Base-by-base conservation (phyloP, 2,329 filamentous ascomycete genomes). In the Epichloe elymi region DNA sequence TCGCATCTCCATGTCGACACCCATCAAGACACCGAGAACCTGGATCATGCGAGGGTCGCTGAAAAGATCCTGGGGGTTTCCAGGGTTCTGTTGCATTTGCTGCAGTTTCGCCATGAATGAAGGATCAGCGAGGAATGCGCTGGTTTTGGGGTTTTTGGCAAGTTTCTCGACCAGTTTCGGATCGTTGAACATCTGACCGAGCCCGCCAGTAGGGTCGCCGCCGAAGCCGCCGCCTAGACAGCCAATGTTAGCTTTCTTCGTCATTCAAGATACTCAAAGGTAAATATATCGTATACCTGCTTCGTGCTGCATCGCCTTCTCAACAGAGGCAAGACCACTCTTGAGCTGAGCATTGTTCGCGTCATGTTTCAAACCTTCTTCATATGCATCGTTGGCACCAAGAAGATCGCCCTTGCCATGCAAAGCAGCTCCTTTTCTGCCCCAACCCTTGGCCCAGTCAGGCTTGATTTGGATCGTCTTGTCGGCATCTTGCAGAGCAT, bases 371-470 rank as follows among this genome's bases (percentile, higher is more conserved):
- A 96, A 74, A n/a, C 91, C 93, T 66, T 94, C 80, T 63, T 95
- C 86, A 67, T 94, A 98, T 20, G 94, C 89, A 62, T 96, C 89
- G 56, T 85, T 80, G 36, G 93, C 89, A 46, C 81, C 86, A 47
- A 93, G 74, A 20, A 97, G 76, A 65, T 98, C 88, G 48, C 90
- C 88, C 54, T 83, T 74, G 44, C 93, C 93, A 67, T 95, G 93
- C 36, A 90, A 76, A 51, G 93, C 93, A 56, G 89, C 85, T 58
- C 91, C 93, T 69, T 96, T 96, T 54, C 93, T 83, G 53, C 86
- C 85, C 85, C 88, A 96, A 58, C 93, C 93, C 73, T 97, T 97
- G 54, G 88, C 83, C 93, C 93, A 98, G 74, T 97, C 93, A 12
- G 91, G 86, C 76, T 98, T 97, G 67, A 98, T 75, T 70, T 95